Base-by-base conservation (phyloP, 257 asterid species). In the Datura wrightii region DNA sequence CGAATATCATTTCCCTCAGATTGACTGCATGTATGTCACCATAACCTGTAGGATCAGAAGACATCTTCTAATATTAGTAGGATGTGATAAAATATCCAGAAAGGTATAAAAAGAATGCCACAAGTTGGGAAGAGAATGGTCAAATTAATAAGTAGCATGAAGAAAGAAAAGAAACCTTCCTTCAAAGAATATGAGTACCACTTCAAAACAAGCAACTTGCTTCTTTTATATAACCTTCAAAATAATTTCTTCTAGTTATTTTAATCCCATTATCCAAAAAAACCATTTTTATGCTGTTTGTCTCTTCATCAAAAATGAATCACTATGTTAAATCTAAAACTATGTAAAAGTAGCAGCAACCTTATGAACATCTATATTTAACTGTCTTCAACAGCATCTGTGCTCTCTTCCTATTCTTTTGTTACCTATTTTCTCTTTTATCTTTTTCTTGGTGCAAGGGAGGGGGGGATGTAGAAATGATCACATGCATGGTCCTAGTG, bases 11-110 rank as follows among this genome's bases (percentile, higher is more conserved):
- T 84, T 96, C 99, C 82, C 98, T 94, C 83, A 90, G 70, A 85
- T 96, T 96, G 50, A 96, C 99, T 5, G 99, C 99, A 83, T 94
- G 98, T 88, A 96, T 92, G 84, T 96, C 99, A 83, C 99, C 99
- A 90, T 96, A 96, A 83, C 99, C 99, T 95, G 95, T 65, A 85
- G 59, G 14, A 37, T 53, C 11, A 1, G 48, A 53, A 83, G 14
- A 50, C 44, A 50, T 15, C 63, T 78, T 78, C 63, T 15, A 34
- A 18, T 7, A 78, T 52, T 31, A 78, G 65, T 14, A 76, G 63
- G 82, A 34, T 14, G 65, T 78, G 65, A 52, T 34, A 31, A n/a
- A 63, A 31, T 52, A 52, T 50, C 15, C 82, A 76, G 34, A 34
- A 78, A 31, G 8, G 63, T 78, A 4, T 34, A 34, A 52, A 50